Evolutionary conservation across 768 basidiomycete genomes (phyloP).

Genomic region (Mycena sanguinolenta): DNA sequence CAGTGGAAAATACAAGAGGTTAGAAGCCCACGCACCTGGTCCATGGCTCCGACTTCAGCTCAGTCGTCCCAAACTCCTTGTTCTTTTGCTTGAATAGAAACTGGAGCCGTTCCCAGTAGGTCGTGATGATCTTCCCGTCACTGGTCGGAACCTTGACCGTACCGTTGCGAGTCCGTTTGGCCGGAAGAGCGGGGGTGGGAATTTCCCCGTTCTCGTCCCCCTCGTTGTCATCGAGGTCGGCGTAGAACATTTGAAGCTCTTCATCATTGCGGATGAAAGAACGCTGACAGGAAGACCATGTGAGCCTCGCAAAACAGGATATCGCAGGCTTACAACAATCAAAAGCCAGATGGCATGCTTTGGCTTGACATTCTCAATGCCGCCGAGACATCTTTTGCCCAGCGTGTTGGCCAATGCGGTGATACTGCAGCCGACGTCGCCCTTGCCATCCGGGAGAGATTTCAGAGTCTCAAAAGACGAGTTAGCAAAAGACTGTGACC

Average conservation of each 20-base stretch:
- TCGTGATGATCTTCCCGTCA: neutral
- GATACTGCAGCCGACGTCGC: too few species aligned
- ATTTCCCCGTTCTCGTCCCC: neutral
- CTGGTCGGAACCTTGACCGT: neutral
- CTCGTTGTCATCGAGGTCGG: neutral
- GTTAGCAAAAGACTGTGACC: too few species aligned
- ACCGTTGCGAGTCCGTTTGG: neutral
- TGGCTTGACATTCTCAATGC: constrained; percentile 8
- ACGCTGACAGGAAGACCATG: neutral
- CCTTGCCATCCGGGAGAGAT: too few species aligned
- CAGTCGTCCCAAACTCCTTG: neutral
- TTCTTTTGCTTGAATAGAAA: neutral
- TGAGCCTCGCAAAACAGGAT: neutral
- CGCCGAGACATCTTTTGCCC: too few species aligned
- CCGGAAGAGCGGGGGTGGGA: neutral
- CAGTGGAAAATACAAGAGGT: neutral
- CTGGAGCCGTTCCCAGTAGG: neutral
- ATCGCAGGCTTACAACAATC: constrained; percentile 4
- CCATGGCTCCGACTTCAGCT: neutral
- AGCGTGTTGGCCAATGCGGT: too few species aligned
- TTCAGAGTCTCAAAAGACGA: too few species aligned
- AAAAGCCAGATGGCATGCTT: constrained; percentile 14
- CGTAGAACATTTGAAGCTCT: neutral
- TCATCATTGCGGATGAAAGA: neutral
- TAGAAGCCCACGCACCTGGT: neutral